These are phyloP conservation scores for Sugiyamaella sp. DNA, from an alignment of 1,139 yeast species.

Conservation along the genomic window DNA sequence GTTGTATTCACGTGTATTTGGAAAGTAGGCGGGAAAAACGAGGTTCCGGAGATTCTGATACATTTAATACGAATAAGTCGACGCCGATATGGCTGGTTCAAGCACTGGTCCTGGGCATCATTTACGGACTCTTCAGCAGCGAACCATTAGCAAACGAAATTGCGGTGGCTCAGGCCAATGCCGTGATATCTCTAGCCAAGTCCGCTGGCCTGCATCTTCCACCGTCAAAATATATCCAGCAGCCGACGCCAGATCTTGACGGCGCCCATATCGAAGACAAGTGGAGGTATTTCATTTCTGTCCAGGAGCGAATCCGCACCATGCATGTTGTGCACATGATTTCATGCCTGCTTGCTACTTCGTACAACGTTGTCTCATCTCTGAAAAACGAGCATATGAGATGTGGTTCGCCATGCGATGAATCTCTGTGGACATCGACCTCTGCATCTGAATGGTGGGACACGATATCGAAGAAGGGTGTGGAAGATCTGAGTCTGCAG, in stretches of 20 bases:
- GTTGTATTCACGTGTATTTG: conserved; percentile 73
- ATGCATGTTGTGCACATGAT: conserved; percentile 77
- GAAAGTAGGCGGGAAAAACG: conserved; percentile 60
- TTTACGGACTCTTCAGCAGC: conserved; percentile 80
- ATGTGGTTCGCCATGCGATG: conserved; percentile 79
- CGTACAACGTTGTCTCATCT: conserved; percentile 64
- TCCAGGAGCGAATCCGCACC: conserved; percentile 85
- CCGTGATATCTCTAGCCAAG: conserved; percentile 76
- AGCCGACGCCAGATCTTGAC: conserved; percentile 41
- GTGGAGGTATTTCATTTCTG: conserved; percentile 74
- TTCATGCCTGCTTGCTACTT: conserved; percentile 68
- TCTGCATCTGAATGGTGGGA: conserved; percentile 61
- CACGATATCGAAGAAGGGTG: conserved; percentile 36
- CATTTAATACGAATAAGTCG: conserved; percentile 35
- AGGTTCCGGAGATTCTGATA: conserved; percentile 37
- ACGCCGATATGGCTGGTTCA: conserved; percentile 92
- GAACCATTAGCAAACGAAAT: conserved; percentile 72
- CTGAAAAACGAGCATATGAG: conserved; percentile 60
- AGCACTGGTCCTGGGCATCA: conserved; percentile 75
- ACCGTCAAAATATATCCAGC: conserved; percentile 40
- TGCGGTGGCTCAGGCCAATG: conserved; percentile 73
- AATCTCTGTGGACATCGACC: conserved; percentile 68
- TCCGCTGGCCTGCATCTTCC: conserved; percentile 77
- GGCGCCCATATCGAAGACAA: conserved; percentile 52
- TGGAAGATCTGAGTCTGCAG: conserved; percentile 32